Conservation (phyloP, 73 alveolate genomes). For the Tetrahymena elliotti region DNA sequence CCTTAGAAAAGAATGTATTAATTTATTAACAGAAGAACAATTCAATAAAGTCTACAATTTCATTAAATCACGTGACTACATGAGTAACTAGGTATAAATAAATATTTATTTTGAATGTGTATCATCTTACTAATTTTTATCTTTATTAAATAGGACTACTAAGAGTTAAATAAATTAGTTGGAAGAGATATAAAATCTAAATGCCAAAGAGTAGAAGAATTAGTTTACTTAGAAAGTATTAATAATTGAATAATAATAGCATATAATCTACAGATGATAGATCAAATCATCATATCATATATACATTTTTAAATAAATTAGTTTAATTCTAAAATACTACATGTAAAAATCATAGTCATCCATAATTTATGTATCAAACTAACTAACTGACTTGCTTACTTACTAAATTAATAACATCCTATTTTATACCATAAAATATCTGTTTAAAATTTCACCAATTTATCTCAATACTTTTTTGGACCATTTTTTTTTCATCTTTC, state of each 20-base stretch:
- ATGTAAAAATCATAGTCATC: no score
- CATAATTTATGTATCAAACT: no score
- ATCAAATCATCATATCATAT: no score
- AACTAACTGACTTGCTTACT: no score
- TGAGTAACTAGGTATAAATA: not conserved
- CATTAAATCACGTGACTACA: not conserved
- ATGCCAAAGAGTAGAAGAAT: not conserved
- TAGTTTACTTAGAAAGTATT: not conserved
- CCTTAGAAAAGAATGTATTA: not conserved
- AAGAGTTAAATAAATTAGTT: not conserved
- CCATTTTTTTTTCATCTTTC: no score
- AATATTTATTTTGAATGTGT: not conserved
- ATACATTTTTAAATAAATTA: no score
- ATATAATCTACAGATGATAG: no score
- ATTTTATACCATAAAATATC: no score
- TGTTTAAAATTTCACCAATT: no score
- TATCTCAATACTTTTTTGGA: no score
- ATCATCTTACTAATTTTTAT: not conserved
- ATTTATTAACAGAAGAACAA: not conserved
- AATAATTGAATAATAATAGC: not conserved
- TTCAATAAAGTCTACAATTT: not conserved
- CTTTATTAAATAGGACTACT: not conserved
- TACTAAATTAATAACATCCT: no score
- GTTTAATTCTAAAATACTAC: no score
- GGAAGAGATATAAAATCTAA: not conserved